These are phyloP conservation scores for Psilocybe azurescens DNA, from an alignment of 768 basidiomycete species.

Conservation along the genomic window DNA sequence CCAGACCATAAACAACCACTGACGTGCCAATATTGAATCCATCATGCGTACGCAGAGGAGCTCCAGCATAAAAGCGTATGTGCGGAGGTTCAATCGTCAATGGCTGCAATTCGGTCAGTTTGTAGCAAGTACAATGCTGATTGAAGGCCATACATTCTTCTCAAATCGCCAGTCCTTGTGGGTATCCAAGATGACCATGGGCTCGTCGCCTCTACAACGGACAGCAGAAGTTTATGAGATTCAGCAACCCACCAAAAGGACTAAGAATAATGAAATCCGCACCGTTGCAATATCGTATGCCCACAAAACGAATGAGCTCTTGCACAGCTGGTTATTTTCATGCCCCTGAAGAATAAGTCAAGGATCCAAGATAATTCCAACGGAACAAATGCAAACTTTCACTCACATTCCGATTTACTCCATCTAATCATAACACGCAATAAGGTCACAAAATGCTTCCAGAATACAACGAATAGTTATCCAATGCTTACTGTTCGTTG, in stretches of 20 bases:
- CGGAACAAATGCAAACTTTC: no score
- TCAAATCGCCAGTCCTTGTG: conserved; percentile 87
- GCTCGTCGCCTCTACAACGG: conserved; percentile 74
- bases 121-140: no score
- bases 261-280: conserved; percentile 23
- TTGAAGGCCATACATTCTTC: conserved; percentile 61
- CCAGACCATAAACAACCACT: conserved; percentile 24
- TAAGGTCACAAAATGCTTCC: background rate
- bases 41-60: conserved; percentile 86
- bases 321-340: conserved; percentile 44
- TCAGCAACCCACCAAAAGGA: conserved; percentile 8
- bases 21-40: conserved; percentile 90
- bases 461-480: background rate
- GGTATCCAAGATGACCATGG: conserved; percentile 84
- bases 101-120: conserved; percentile 50
- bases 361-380: background rate
- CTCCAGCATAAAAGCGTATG: conserved; percentile 91
- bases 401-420: conserved; percentile 88
- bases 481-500: conserved; percentile 69
- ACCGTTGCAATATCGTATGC: conserved; percentile 85
- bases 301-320: conserved; percentile 79
- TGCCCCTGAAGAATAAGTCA: conserved; percentile 42
- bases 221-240: background rate
- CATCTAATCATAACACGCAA: conserved; percentile 51
- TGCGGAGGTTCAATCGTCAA: conserved; percentile 68